Evolutionary conservation across 1,284 basidiomycete genomes (phyloP), one percentile per base, ranked within the genome.

Genomic region (Tilletia indica): DNA sequence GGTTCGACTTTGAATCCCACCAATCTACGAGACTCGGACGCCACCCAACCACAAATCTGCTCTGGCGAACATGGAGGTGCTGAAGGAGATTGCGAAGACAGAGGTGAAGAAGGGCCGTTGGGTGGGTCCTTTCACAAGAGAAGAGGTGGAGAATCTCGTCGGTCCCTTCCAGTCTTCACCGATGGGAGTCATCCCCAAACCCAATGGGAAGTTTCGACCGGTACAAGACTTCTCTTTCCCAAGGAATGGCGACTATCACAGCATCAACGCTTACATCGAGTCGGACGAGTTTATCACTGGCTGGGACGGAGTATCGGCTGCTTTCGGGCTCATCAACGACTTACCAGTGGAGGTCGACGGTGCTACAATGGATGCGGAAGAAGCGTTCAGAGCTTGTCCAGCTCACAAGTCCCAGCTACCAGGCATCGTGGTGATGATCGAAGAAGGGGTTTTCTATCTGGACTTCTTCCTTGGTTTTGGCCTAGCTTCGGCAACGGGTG

Each of bases 141-240:
- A 61, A 4, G 58, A 31, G 19, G 58, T 61, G 8, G 25, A 12
- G 11, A 31, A 11, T 4, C 3, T 38, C 21, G 4, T 61, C 3
- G 58, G 58, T 5, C 58, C 58, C 19, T 61, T 61, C 31, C 58
- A 61, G 31, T n/a, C 58, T 19, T 12, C 9, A 3, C 58, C 58
- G 4, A 11, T 61, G 8, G 58, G 25, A 5, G 16, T 61, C 21
- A 25, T 61, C n/a, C 58, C 58, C 3, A 61, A 61, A 31, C 25
- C 58, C n/a, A 25, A 25, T 14, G 58, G 58, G 25, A 25, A 25
- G 21, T 9, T 14, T 5, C 58, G 58, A 12, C n/a, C 36, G 4
- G 19, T 61, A 6, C 58, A 61, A 19, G 58, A 61, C 58, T 61
- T 61, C 58, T 61, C 58, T 5, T 31, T 12, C 25, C 58, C 58